A percentile compares a stretch with the other conserved stretches of the same genome.
Conservation (phyloP, 2,329 filamentous ascomycete species). For the Exophiala bonariae region DNA sequence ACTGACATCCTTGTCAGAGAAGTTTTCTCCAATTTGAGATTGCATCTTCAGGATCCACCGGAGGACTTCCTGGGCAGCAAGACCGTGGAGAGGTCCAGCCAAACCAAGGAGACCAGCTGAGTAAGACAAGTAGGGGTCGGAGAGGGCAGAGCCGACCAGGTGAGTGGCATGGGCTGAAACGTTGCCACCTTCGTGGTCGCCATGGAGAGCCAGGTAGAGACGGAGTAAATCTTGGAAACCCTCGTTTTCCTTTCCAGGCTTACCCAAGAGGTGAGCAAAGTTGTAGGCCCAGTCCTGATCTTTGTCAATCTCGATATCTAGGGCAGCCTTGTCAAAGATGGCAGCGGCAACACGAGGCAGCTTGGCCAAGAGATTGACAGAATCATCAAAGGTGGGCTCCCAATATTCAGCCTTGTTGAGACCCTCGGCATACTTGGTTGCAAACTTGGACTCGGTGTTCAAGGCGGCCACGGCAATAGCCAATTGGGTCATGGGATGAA, state of each 20-base stretch:
- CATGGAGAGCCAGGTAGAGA: slow-evolving; percentile 92
- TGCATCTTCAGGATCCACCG: slow-evolving; percentile 98
- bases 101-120: slow-evolving; percentile 93
- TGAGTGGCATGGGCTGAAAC: slow-evolving; percentile 95
- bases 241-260: slow-evolving; percentile 81
- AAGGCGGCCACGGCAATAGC: slow-evolving; percentile 93
- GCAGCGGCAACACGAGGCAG: slow-evolving; percentile 94
- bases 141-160: slow-evolving; percentile 89
- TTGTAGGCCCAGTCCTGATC: slow-evolving; percentile 98
- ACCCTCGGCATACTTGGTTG: slow-evolving; percentile 86
- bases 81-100: slow-evolving; percentile 87
- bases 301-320: slow-evolving; percentile 72
- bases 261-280: slow-evolving; percentile 94
- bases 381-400: slow-evolving; percentile 97
- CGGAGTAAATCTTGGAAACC: slow-evolving; percentile 94
- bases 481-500: slow-evolving; percentile 98
- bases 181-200: slow-evolving; percentile 97
- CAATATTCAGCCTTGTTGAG: slow-evolving; percentile 97
- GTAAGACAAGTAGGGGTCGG: slow-evolving; percentile 94
- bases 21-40: slow-evolving; percentile 74
- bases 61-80: slow-evolving; percentile 94
- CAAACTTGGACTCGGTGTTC: slow-evolving; percentile 91
- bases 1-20: slow-evolving; percentile 78
- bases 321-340: slow-evolving; percentile 87
- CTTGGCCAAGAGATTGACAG: slow-evolving; percentile 90